Base-by-base conservation (phyloP, 257 asterid species). In the Plantago major region DNA sequence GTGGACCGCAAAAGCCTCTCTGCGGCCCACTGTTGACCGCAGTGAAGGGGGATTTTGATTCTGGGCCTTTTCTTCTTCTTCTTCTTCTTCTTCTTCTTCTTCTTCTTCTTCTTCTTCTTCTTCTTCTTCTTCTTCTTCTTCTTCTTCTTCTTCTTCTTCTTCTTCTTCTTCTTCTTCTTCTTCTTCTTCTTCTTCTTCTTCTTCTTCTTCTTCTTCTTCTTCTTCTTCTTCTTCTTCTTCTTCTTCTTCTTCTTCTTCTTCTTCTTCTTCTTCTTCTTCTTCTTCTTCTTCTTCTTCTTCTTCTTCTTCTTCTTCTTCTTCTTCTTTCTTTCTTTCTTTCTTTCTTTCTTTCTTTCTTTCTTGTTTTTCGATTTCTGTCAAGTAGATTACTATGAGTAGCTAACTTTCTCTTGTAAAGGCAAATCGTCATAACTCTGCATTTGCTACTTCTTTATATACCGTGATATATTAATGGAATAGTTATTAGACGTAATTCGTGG, bases 321-420 rank as follows among this genome's bases (percentile, higher is more conserved):
- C 46, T 42, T 42, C 46, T 42, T 42, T 8, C 8, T 42, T 8
- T 42, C 8, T 8, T 42, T 42, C 46, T 42, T 42, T 8, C 8
- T 42, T 8, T 42, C 8, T 8, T 42, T 42, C 64, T 66, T 60
- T n/a, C n/a, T n/a, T n/a, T n/a, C n/a, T n/a, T n/a, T n/a, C n/a
- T n/a, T n/a, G n/a, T n/a, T n/a, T n/a, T n/a, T n/a, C n/a, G n/a
- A n/a, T n/a, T n/a, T n/a, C n/a, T n/a, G n/a, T n/a, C n/a, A n/a
- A n/a, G n/a, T n/a, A n/a, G n/a, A n/a, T n/a, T n/a, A n/a, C n/a
- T n/a, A n/a, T n/a, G n/a, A n/a, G n/a, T n/a, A n/a, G n/a, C n/a
- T n/a, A n/a, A n/a, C n/a, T n/a, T n/a, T n/a, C n/a, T n/a, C n/a
- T n/a, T n/a, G n/a, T n/a, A n/a, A n/a, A n/a, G n/a, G n/a, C n/a